Evolutionary conservation across 1,284 basidiomycete genomes (phyloP), one percentile per base, ranked within the genome.

Genomic region (Puccinia horiana): DNA sequence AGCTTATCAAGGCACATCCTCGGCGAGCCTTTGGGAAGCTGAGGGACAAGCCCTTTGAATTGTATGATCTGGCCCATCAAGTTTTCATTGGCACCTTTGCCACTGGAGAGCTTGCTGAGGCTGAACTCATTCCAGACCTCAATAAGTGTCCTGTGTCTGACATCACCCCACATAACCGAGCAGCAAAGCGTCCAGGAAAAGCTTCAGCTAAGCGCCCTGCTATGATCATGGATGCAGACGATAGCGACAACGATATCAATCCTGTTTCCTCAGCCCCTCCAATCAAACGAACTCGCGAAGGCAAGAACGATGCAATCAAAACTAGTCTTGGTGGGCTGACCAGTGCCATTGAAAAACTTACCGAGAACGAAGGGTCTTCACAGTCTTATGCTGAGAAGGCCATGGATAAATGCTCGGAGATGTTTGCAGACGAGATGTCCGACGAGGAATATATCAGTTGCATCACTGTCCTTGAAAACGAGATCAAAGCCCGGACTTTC

Each of bases 1-100:
- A 70, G 26, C 40, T 70, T 16, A 23, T 70, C 26, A 20, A 44
- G 18, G 11, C 67, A 6, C 67, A 70, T 47, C 42, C 67, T 6
- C 40, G 26, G 11, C 37, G 20, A n/a, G 67, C 4, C 1, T 70
- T 70, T 47, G 67, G 40, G 8, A 70, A 70, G 20, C 42, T 44
- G 11, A 70, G 29, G 23, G 67, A 70, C 23, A 70, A 70, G 8
- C 42, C 37, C 2, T 70, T 70, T 20, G 8, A 18, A 2, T 16
- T 70, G 9, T 70, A 44, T 14, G 42, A 70, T 26, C 67, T 70
- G 16, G 67, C 37, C 12, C 40, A 70, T 18, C 37, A 44, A 42
- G 67, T 70, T 4, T 70, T 44, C 67, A 70, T 20, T 70, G 67
- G 67, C 1, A 70, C 37, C 40, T 42, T 44, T 70, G 67, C 67